Evolutionary conservation across 2,329 filamentous ascomycete species (phyloP).

Genomic region (Pestalotiopsis sp.): DNA sequence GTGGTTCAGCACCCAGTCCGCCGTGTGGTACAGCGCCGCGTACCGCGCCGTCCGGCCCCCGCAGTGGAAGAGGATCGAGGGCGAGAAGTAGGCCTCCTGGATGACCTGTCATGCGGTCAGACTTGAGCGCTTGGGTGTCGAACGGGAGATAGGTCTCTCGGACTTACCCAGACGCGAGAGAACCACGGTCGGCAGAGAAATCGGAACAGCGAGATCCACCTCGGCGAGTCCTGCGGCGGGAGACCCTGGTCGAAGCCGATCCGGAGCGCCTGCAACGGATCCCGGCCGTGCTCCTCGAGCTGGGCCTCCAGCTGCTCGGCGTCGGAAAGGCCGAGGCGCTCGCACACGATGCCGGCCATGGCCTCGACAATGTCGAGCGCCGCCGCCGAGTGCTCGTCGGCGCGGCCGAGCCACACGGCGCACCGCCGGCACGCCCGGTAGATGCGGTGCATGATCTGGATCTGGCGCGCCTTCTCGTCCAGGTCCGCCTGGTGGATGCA

Average conservation of each 20-base stretch:
- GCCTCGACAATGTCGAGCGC: slow-evolving; percentile 7
- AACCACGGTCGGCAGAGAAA: neutral
- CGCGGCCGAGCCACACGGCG: slow-evolving; percentile 8
- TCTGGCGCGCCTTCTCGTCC: slow-evolving; percentile 14
- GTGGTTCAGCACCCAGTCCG: slow-evolving; percentile 4
- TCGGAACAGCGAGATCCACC: slow-evolving; percentile 1
- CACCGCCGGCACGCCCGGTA: slow-evolving; percentile 12
- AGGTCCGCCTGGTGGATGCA: slow-evolving; percentile 16
- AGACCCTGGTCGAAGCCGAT: neutral
- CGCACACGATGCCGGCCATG: neutral
- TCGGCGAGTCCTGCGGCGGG: neutral
- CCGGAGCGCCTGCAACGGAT: neutral
- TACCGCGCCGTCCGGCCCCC: slow-evolving; percentile 1
- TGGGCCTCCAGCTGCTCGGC: neutral
- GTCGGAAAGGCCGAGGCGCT: neutral
- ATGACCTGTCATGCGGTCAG: neutral
- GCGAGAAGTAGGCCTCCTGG: slow-evolving; percentile 10
- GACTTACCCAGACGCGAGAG: slow-evolving; percentile 6
- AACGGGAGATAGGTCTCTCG: no score
- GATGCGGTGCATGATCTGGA: slow-evolving; percentile 15
- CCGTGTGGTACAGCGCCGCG: slow-evolving; percentile 7
- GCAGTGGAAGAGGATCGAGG: slow-evolving; percentile 9
- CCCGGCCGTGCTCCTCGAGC: neutral
- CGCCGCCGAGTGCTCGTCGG: neutral
- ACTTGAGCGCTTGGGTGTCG: neutral